Evolutionary conservation across 1,284 basidiomycete species (phyloP), one percentile per base, ranked within the genome.

Genomic region (Austroboletus olivaceoglutinosus): DNA sequence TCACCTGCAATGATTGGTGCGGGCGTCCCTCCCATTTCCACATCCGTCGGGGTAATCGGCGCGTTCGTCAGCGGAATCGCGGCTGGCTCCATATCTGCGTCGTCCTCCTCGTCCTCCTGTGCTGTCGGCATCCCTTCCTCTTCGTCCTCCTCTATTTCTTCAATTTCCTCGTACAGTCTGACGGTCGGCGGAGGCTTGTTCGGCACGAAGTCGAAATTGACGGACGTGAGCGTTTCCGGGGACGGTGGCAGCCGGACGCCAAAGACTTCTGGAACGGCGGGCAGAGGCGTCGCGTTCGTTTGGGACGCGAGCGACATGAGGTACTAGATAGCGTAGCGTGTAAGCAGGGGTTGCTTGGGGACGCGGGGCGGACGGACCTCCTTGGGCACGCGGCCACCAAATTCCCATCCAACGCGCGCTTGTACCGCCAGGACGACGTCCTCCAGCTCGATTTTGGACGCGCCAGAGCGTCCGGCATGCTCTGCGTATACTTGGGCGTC

Each of bases 401-500:
- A 92, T 68, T 94, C 92, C 85, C 94, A 94, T 44, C 95, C 93
- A 15, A 96, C 91, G 48, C 94, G 82, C 23, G 91, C 89, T 69
- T 97, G 93, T 19, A 98, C 90, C 1, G 95, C 93, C 41, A 99
- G 76, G 21, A 89, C 83, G 36, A 97, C 77, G 70, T 99, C 97
- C 52, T 98, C 93, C 73, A 91, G 84, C 56, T 95, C 91, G 42
- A 95, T 78, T 69, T 86, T 90, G 50, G 65, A 48, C 16, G 12
- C 29, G 39, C 85, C 85, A 1, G 83, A 70, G 39, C 87, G 76
- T 16, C 86, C 87, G 6, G 93, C 95, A 67, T 99, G 96, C 61
- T 98, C 96, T 1, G 94, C 89, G 67, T 98, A 96, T 22, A 94
- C 84, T 54, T 91, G 84, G 12, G 95, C 93, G 66, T 96, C 92